Evolutionary conservation across 106 monocot species (phyloP).

Genomic region (Acanthochlamys bracteata): DNA sequence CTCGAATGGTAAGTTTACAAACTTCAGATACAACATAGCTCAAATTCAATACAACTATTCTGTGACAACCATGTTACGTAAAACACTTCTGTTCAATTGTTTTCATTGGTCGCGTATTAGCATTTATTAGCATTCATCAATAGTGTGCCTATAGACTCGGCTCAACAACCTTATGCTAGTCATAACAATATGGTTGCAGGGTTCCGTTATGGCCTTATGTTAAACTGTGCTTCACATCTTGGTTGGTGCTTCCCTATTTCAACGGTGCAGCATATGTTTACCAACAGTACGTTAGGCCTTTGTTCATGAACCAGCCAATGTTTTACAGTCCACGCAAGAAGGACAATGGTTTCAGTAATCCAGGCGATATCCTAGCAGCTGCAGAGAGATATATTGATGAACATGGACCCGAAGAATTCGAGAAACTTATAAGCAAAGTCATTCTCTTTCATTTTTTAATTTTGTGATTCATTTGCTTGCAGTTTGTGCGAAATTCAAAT

Average conservation of each 20-base stretch:
- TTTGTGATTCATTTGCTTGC: neutral
- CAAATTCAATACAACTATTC: too few relatives aligned
- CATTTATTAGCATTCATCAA: too few relatives aligned
- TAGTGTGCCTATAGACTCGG: too few relatives aligned
- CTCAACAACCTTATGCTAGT: neutral
- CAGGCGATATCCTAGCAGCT: conserved; percentile 63
- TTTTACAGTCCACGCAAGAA: conserved; percentile 38
- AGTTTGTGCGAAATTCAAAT: neutral
- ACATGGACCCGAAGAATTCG: conserved; percentile 73
- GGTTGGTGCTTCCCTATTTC: conserved; percentile 88
- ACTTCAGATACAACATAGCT: too few relatives aligned
- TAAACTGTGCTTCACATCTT: conserved; percentile 63
- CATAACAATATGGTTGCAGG: conserved; percentile 30
- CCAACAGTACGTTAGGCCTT: conserved; percentile 55
- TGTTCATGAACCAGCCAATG: conserved; percentile 34
- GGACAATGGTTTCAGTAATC: conserved; percentile 24
- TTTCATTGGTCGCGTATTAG: too few relatives aligned
- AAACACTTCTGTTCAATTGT: too few relatives aligned
- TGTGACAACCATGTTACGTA: too few relatives aligned
- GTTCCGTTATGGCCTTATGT: conserved; percentile 93
- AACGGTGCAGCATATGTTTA: conserved; percentile 90
- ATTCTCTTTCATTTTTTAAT: neutral
- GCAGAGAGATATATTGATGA: conserved; percentile 70
- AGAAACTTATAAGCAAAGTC: conserved; percentile 79
- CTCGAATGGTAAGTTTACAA: conserved; percentile 52